Evolutionary conservation across 176 grass and related monocot genomes (phyloP), one percentile per base, ranked within the genome.

Genomic region (Stipa capillata): DNA sequence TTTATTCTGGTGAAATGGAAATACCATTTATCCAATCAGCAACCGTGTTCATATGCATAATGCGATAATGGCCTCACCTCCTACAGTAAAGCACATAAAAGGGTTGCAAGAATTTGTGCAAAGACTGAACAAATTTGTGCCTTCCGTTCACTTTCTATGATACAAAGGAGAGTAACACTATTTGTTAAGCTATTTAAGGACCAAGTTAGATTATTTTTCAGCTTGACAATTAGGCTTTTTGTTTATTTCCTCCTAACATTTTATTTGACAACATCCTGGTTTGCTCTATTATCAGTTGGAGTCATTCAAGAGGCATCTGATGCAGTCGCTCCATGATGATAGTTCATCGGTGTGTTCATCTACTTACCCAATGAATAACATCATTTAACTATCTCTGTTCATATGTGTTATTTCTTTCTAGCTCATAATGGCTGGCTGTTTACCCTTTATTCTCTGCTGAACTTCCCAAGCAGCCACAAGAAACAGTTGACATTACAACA

Each of bases 281-380:
- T 14, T 72, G 9, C 44, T 84, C n/a, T 18, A 44, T 69, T 82
- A 5, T 78, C 85, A 98, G 90, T 79, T 99, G 60, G 96, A 95
- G 66, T 91, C 93, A 78, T 99, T 99, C 79, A 99, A 93, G 88
- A 86, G 84, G 53, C 96, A 99, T 72, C 81, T 99, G 68, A 91
- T 99, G 90, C 92, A 91, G 78, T 93, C 96, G 20, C 70, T 99
- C 14, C 85, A 61, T n/a, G 90, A 99, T 29, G 92, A 99, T 27
- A 87, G 66, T 73, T 63, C 88, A 75, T 80, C 96, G 40, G 96
- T 95, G 72, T 56, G 88, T 87, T 90, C 61, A 55, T 82, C 27
- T 68, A 42, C 33, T 18, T 77, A 65, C 35, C 68, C 55, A 52
- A 18, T 58, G 3, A 49, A 84, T 79, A 36, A 36, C 5, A 1